Evolutionary conservation across 2,329 filamentous ascomycete species (phyloP).

Genomic region (Trichoderma breve): DNA sequence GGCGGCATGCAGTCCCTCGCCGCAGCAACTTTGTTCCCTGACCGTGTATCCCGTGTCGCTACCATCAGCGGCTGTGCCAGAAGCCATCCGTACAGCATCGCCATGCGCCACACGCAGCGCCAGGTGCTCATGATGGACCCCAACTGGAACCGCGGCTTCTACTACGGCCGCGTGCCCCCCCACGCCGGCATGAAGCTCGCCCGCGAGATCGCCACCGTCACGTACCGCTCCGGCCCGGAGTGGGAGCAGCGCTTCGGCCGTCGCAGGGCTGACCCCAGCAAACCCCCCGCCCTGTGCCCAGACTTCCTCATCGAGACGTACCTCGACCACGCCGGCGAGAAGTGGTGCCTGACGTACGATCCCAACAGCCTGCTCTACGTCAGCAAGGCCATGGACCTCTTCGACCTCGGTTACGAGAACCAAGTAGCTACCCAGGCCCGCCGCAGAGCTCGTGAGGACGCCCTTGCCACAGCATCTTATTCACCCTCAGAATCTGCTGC

Average conservation of each 20-base stretch:
- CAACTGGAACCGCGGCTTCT: slow-evolving; percentile 93
- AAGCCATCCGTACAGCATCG: slow-evolving; percentile 96
- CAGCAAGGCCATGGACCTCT: slow-evolving; percentile 98
- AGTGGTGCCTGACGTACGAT: slow-evolving; percentile 96
- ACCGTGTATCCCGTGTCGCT: slow-evolving; percentile 76
- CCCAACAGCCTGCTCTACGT: slow-evolving; percentile 94
- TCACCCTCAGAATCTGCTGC: slow-evolving; percentile 51
- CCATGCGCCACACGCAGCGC: slow-evolving; percentile 95
- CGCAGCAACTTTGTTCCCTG: slow-evolving; percentile 77
- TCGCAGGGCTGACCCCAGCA: slow-evolving; percentile 77
- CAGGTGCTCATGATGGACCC: slow-evolving; percentile 99
- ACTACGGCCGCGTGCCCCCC: slow-evolving; percentile 83
- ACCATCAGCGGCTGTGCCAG: slow-evolving; percentile 92
- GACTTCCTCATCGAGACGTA: slow-evolving; percentile 99
- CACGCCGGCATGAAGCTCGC: slow-evolving; percentile 98
- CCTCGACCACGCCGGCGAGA: slow-evolving; percentile 95
- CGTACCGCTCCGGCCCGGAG: slow-evolving; percentile 92
- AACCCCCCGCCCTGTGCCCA: slow-evolving; percentile 89
- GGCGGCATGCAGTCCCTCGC: slow-evolving; percentile 97
- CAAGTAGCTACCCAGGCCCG: slow-evolving; percentile 63
- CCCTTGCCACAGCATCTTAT: slow-evolving; percentile 56
- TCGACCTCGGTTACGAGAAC: slow-evolving; percentile 77
- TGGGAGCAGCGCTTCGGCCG: slow-evolving; percentile 96
- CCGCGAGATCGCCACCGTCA: slow-evolving; percentile 94
- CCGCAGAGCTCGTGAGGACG: slow-evolving; percentile 58